Evolutionary conservation across 441 rosid genomes (phyloP), one percentile per base, ranked within the genome.

Genomic region (Flueggea neowawraea): DNA sequence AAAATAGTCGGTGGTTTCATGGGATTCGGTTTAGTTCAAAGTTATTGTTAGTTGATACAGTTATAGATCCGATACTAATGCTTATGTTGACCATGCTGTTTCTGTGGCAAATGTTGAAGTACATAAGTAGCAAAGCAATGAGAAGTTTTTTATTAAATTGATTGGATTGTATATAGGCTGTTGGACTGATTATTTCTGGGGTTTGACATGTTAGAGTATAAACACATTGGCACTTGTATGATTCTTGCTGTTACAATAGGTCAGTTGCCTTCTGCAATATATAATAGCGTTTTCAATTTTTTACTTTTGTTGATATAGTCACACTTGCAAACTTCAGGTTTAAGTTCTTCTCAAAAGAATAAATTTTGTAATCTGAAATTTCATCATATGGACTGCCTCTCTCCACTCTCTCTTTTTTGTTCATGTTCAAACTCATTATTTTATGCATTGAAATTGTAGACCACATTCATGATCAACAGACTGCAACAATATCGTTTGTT

Each of bases 91-190:
- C 28, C 28, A 22, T 22, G 28, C 28, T 22, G 28, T 22, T 22
- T 22, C 28, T 22, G 28, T 22, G 28, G 28, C 28, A 22, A 22
- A 1, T 22, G 28, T 50, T 22, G 61, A 62, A 56, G 66, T 70
- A 62, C 56, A 61, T 64, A 72, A 61, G 69, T 73, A 55, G 68
- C 50, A 69, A 61, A 50, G 64, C 36, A 47, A 52, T 39, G 33
- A 48, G 61, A 49, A 69, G 12, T 69, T 74, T 63, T 52, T 68
- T 52, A 63, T 67, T 64, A 59, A 54, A 65, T 48, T 61, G 64
- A 60, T 69, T 67, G 54, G 76, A 68, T 66, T 73, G 83, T 79
- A 55, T 57, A 79, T 76, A 71, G 64, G 67, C 44, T 50, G 32
- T 48, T 54, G 69, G 51, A 60, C 62, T 61, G 67, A 70, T 73